These are phyloP conservation scores for Carex myosuroides DNA, from an alignment of 176 grass and related monocot genomes.

Conservation along the genomic window DNA sequence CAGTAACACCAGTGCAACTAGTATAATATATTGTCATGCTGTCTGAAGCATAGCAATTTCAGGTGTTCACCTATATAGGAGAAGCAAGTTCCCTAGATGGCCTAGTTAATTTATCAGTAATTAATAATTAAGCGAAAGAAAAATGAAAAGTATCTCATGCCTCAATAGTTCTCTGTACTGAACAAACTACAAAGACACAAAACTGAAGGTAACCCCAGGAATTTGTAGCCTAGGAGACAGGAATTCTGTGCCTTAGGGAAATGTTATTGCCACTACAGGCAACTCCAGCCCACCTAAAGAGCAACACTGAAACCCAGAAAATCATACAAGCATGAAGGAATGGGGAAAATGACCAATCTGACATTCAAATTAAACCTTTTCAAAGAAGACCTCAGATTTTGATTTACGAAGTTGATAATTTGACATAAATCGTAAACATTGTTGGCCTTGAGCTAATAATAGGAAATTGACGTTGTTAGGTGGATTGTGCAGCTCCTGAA, in stretches of 20 bases:
- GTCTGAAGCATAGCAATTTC: not conserved
- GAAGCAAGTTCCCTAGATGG: not conserved
- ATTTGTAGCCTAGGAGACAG: not conserved
- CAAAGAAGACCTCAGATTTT: not conserved
- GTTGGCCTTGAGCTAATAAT: slow-evolving; percentile 51
- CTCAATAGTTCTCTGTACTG: not conserved
- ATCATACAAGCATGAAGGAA: not conserved
- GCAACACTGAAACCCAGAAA: not conserved
- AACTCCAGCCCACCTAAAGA: not conserved
- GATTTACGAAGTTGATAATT: not conserved
- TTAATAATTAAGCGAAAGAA: not conserved
- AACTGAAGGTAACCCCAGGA: not conserved
- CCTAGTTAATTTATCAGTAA: slow-evolving; percentile 1
- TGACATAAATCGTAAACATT: not conserved
- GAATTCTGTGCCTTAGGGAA: not conserved
- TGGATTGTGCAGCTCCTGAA: slow-evolving; percentile 84
- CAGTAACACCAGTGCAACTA: not conserved
- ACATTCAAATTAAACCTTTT: not conserved
- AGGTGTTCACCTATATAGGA: not conserved
- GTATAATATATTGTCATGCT: not conserved
- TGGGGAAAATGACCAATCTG: not conserved
- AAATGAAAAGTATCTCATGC: not conserved
- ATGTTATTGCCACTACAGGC: not conserved
- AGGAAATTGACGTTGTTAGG: slow-evolving; percentile 69
- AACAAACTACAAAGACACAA: not conserved